Conservation (phyloP, 805 yeast genomes). For the Lipomyces japonicus region DNA sequence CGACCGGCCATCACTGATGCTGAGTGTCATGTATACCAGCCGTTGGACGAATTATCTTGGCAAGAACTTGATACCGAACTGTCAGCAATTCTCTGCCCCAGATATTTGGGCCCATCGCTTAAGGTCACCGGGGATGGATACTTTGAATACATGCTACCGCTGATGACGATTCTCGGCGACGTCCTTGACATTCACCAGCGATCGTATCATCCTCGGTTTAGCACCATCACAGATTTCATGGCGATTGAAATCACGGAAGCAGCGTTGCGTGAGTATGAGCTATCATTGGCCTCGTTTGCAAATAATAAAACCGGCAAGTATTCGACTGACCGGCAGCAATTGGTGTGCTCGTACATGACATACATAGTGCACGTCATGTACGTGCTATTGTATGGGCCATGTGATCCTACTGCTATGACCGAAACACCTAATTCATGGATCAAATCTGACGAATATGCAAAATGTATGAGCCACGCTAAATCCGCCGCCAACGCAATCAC, state of each 20-base stretch:
- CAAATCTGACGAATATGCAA: conserved; percentile 27
- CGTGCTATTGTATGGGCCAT: conserved; percentile 32
- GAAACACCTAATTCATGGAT: conserved; percentile 27
- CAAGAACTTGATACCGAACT: conserved; percentile 20
- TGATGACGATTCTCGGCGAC: conserved; percentile 38
- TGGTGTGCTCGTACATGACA: conserved; percentile 7
- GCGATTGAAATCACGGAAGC: background rate
- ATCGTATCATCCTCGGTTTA: conserved; percentile 30
- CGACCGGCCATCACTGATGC: conserved; percentile 37
- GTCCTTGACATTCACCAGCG: conserved; percentile 31
- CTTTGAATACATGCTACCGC: conserved; percentile 42
- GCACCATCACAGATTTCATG: conserved; percentile 4
- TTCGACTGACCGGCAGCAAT: background rate
- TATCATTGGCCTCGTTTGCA: conserved; percentile 12
- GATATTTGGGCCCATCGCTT: background rate
- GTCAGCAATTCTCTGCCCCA: conserved; percentile 26
- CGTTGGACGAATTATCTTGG: conserved; percentile 20
- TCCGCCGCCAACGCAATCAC: conserved; percentile 32
- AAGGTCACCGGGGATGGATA: conserved; percentile 36
- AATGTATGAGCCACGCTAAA: conserved; percentile 31
- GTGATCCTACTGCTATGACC: conserved; percentile 35
- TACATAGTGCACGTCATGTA: conserved; percentile 30
- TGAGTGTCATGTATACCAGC: conserved; percentile 37
- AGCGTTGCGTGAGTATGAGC: background rate
- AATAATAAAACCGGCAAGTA: background rate